Evolutionary conservation across 139 green algal genomes (phyloP), one percentile per base, ranked within the genome.

Genomic region (Tetradesmus lagerheimii): DNA sequence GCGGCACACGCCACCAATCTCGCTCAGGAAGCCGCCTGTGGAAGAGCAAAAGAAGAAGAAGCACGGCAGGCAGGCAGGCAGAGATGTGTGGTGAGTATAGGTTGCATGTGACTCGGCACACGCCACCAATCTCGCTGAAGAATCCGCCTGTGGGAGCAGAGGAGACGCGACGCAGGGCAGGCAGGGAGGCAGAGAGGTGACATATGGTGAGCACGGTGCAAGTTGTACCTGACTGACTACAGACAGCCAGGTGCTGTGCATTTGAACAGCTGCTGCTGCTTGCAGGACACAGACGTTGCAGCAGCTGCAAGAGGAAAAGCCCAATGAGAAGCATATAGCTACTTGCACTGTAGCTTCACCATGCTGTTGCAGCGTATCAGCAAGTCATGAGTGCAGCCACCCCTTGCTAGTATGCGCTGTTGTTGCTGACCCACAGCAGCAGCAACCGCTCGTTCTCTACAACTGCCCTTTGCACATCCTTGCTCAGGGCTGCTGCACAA

Each of bases 101-200:
- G 18, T 64, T 2, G n/a, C n/a, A n/a, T n/a, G n/a, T 99, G 0
- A 99, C 97, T 35, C 97, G 92, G 78, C 89, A 91, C 50, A 92
- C 90, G 35, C 90, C 86, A 35, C 85, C 90, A 75, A 92, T 91
- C 39, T 94, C 84, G 39, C 86, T 93, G 20, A 94, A n/a, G 79
- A 87, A 88, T 41, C 88, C 79, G 29, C 88, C 79, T 85, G 86
- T 1, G 12, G 27, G 20, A 14, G 12, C 8, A 62, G 12, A 18
- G 8, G 8, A 41, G n/a, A 78, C 12, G 41, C 2, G 20, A 6
- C n/a, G 16, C 23, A 18, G 3, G 20, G 15, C 15, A n/a, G 3
- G 57, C 3, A n/a, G 25, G 57, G 4, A 71, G 31, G 20, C 57
- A 31, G 57, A 31, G 12, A 71, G 23, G 20, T 8, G 57, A n/a